Evolutionary conservation across 2,329 filamentous ascomycete species (phyloP).

Genomic region (Fusarium armeniacum): DNA sequence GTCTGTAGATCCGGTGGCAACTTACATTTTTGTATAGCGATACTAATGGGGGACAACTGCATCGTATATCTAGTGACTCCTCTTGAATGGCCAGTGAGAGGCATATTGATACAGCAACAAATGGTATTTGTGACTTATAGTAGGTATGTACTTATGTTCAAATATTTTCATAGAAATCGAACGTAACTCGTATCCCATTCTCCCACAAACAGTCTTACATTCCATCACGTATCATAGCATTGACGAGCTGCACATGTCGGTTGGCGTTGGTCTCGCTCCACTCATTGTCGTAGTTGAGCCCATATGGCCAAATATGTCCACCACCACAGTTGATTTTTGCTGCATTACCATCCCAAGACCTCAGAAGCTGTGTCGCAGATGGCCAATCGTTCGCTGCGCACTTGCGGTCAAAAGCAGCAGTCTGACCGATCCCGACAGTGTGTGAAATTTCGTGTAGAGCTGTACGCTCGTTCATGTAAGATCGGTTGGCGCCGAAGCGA

Average conservation of each 20-base stretch:
- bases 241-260: slow-evolving; percentile 59
- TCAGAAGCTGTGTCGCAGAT: slow-evolving; percentile 57
- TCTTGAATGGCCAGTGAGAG: no score
- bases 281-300: slow-evolving; percentile 60
- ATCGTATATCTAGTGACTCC: neutral
- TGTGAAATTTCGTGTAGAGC: slow-evolving; percentile 64
- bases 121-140: neutral
- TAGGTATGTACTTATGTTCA: neutral
- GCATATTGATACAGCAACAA: no score
- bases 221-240: slow-evolving; percentile 63
- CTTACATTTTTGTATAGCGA: neutral
- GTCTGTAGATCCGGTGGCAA: neutral
- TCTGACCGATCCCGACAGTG: slow-evolving; percentile 63
- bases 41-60: no score
- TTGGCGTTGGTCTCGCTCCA: slow-evolving; percentile 61
- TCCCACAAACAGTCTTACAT: slow-evolving; percentile 2
- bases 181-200: neutral
- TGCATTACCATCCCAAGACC: slow-evolving; percentile 57
- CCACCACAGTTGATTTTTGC: slow-evolving; percentile 59
- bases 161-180: neutral
- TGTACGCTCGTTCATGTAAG: slow-evolving; percentile 64
- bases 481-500: slow-evolving; percentile 61
- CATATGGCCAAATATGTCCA: slow-evolving; percentile 59
- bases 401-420: slow-evolving; percentile 55
- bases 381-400: slow-evolving; percentile 61